These are phyloP conservation scores for Linum usitatissimum DNA, from an alignment of 345 rosid genomes.

Conservation along the genomic window DNA sequence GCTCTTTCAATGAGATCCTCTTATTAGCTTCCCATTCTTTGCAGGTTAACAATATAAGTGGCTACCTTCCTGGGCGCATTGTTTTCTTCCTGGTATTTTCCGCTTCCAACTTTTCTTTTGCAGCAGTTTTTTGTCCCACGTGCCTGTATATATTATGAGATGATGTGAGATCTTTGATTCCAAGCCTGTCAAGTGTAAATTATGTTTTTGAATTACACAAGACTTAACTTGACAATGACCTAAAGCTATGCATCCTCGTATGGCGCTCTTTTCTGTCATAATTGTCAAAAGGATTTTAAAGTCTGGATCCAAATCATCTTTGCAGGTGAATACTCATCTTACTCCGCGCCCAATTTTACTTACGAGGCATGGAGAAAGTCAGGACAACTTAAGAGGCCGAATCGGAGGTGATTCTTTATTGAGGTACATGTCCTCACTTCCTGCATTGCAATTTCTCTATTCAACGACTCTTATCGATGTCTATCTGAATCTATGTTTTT, in stretches of 20 bases:
- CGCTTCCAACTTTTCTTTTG: background rate
- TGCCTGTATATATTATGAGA: no score
- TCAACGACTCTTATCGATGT: no score
- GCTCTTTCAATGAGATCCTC: conserved; percentile 12
- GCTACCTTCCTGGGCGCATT: conserved; percentile 97
- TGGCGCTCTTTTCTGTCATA: no score
- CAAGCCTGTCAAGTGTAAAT: no score
- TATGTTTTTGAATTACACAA: background rate
- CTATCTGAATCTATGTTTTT: background rate
- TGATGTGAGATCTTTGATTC: no score
- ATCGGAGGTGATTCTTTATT: conserved; percentile 85
- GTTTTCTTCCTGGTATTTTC: conserved; percentile 93
- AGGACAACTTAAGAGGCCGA: conserved; percentile 91
- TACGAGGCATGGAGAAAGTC: conserved; percentile 98
- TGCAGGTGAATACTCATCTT: conserved; percentile 93
- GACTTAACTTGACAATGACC: background rate
- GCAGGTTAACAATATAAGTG: conserved; percentile 95
- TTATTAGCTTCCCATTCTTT: background rate
- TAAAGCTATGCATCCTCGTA: background rate
- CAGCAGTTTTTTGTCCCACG: no score
- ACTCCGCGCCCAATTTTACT: conserved; percentile 98
- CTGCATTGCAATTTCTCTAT: background rate
- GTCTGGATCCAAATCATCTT: conserved; percentile 1
- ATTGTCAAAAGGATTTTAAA: background rate
- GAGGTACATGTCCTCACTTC: conserved; percentile 36